These are phyloP conservation scores for Dalbergia cochinchinensis DNA, from an alignment of 306 rosid species.

Conservation along the genomic window DNA sequence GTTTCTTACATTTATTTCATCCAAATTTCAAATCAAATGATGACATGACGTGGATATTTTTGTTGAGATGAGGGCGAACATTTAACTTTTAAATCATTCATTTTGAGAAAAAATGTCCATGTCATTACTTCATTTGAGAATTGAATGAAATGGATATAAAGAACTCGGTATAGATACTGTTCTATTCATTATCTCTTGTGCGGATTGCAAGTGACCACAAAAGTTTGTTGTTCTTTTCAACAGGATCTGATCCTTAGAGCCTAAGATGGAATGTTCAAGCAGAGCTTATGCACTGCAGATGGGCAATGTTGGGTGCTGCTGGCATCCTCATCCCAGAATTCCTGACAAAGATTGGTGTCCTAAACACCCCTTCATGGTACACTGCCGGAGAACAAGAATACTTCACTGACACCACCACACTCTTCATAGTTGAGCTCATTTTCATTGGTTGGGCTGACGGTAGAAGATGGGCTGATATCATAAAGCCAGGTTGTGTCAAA, in stretches of 20 bases:
- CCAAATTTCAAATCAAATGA: neutral
- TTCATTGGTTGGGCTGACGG: conserved; percentile 53
- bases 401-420: conserved; percentile 47
- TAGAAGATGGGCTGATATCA: conserved; percentile 47
- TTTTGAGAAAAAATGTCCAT: neutral
- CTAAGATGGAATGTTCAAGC: conserved; percentile 49
- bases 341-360: conserved; percentile 45
- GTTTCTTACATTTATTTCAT: neutral
- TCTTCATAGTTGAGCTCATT: conserved; percentile 45
- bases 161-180: neutral
- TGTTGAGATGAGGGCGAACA: neutral
- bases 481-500: conserved; percentile 45
- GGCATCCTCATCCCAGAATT: conserved; percentile 52
- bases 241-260: conserved; percentile 45
- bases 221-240: conserved; percentile 12
- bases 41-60: neutral
- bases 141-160: neutral
- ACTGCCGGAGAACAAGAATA: conserved; percentile 46
- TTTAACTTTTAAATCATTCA: neutral
- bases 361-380: conserved; percentile 49
- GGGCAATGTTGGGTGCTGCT: conserved; percentile 53
- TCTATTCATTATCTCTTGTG: neutral
- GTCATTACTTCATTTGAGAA: neutral
- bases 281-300: conserved; percentile 52
- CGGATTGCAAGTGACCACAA: conserved; percentile 15